phyloP scores from a whole-genome alignment of 345 rosid species.

The Nephelium lappaceum region DNA sequence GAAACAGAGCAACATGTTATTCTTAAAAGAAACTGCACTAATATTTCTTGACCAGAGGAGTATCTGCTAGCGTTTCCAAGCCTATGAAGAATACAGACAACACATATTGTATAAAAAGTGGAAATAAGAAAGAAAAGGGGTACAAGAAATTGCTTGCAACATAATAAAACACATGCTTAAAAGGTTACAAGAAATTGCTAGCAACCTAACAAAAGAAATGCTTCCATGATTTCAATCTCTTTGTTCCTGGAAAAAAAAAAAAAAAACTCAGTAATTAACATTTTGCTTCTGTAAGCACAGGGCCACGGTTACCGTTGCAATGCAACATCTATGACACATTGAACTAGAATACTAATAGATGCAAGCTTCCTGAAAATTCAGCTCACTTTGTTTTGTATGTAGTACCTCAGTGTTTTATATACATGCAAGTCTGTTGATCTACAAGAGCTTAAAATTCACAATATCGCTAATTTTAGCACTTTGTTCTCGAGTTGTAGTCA shows the following conservation, averaged over 20 bases:
- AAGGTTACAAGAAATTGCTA: not conserved
- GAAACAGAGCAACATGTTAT: slow-evolving; percentile 17
- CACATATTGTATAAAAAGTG: not conserved
- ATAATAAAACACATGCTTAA: not conserved
- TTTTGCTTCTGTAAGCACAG: not conserved
- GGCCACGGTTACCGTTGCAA: not conserved
- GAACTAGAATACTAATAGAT: not conserved
- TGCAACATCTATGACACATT: not conserved
- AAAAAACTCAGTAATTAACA: not conserved
- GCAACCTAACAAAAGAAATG: not conserved
- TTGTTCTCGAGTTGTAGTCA: not conserved
- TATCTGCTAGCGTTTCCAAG: not conserved
- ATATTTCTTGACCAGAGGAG: not conserved
- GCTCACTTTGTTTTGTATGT: not conserved
- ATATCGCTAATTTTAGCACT: too few species aligned
- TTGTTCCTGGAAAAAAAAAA: not conserved
- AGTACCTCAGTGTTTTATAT: not conserved
- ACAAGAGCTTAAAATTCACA: not conserved
- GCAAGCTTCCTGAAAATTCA: not conserved
- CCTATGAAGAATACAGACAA: not conserved
- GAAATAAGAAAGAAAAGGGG: not conserved
- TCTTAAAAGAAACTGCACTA: not conserved
- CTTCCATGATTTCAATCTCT: not conserved
- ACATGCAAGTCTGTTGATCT: not conserved
- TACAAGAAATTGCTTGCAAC: not conserved